Base-by-base conservation (phyloP, 2,329 filamentous ascomycete genomes). In the Ceratocystis ficicola region DNA sequence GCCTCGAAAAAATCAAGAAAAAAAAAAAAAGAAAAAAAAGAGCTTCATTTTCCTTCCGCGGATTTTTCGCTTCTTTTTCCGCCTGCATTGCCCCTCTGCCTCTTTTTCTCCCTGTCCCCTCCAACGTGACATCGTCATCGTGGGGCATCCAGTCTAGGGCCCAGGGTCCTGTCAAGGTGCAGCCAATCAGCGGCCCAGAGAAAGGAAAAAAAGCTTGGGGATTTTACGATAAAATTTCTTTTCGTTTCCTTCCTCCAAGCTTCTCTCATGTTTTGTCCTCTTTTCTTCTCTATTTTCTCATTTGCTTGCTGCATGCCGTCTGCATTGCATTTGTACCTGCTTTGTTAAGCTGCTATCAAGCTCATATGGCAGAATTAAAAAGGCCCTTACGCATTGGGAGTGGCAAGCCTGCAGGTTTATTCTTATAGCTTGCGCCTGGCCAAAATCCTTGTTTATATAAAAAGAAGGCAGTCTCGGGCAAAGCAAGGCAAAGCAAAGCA, bases 251-350 rank as follows among this genome's bases (percentile, higher is more conserved):
- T 52, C 17, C 25, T 52, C 25, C 20, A 25, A 12, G 20, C 20
- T 52, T 28, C 25, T 25, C 5, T 25, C 25, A 12, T 28, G 8
- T 10, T 15, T 52, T 25, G 15, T 15, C 15, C n/a, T 20, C 32
- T 59, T 8, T 59, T 59, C 8, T 59, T n/a, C 52, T 59, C 6
- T 59, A 5, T 32, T 59, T 6, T 32, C 15, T 30, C 17, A 20
- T 55, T 59, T 36, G n/a, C 55, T 59, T 36, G 5, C 55, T 59
- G 55, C 55, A 59, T 22, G 46, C n/a, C 20, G 28, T 59, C 55
- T 59, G 55, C 55, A 59, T 59, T 32, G 48, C 55, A 59, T 59
- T n/a, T 20, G 55, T 59, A 59, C 55, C 55, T 59, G 55, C 55
- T 59, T 59, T 28, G 36, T 41, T n/a, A 7, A 32, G 50, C 32